Percentiles rank a stretch among this genome's conserved stretches.
Evolutionary conservation across 2,329 filamentous ascomycete species (phyloP).

Genomic region (Calonectria montana): DNA sequence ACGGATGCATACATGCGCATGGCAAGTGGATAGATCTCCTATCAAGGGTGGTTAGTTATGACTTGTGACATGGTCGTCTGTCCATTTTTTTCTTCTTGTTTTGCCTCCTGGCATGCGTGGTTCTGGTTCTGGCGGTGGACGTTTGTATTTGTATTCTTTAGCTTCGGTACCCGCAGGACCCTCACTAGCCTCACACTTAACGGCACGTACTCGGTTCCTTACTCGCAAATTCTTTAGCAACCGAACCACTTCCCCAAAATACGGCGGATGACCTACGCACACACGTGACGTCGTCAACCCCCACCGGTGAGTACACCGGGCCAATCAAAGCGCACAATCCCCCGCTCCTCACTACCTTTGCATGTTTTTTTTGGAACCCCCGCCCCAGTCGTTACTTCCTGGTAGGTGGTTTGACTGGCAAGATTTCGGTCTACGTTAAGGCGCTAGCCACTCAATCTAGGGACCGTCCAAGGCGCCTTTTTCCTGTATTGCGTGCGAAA

Average conservation of each 20-base stretch:
- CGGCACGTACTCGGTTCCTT: constrained; percentile 10
- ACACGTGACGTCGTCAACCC: constrained; percentile 17
- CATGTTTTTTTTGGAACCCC: constrained; percentile 20
- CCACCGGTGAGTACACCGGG: not conserved
- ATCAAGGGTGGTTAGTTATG: not conserved
- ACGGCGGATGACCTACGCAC: constrained; percentile 5
- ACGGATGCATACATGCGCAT: constrained; percentile 20
- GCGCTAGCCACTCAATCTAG: constrained; percentile 26
- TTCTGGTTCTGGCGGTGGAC: not conserved
- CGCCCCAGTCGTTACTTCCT: constrained; percentile 21
- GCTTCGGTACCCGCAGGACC: not conserved
- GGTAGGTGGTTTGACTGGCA: constrained; percentile 22
- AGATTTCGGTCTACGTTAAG: constrained; percentile 18
- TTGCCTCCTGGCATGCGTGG: not conserved
- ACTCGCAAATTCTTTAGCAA: constrained; percentile 16
- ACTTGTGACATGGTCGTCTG: not conserved
- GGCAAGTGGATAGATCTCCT: constrained; percentile 21
- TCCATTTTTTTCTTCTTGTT: not conserved
- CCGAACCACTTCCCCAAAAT: constrained; percentile 13
- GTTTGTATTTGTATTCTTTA: not conserved
- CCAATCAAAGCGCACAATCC: constrained; percentile 21
- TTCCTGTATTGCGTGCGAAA: constrained; percentile 19
- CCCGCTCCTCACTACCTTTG: constrained; percentile 5
- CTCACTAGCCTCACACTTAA: not conserved
- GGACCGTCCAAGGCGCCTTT: constrained; percentile 27